Evolutionary conservation across 2,329 filamentous ascomycete species (phyloP).

Genomic region (Talaromyces funiculosus): DNA sequence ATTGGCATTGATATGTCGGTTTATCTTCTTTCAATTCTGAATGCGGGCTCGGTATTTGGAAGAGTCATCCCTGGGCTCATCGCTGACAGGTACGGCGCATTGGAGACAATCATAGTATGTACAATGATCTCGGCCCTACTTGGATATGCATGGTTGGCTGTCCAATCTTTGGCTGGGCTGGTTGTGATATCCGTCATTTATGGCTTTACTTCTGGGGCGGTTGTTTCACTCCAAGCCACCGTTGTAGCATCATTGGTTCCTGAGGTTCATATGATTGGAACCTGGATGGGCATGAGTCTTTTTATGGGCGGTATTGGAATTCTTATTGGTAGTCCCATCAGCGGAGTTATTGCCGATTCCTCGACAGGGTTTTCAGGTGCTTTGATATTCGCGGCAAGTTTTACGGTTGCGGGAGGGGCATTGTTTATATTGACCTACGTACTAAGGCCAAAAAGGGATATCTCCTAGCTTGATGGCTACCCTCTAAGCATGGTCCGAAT

Average conservation of each 20-base stretch:
- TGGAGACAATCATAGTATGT: constrained; percentile 49
- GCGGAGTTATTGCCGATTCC: neutral
- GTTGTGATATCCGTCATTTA: constrained; percentile 42
- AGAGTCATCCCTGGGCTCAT: constrained; percentile 55
- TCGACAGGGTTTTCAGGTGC: neutral
- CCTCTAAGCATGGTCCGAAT: no score
- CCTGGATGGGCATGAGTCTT: constrained; percentile 40
- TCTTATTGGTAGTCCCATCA: constrained; percentile 19
- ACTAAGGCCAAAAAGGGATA: no score
- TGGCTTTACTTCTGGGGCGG: constrained; percentile 42
- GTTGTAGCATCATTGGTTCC: constrained; percentile 30
- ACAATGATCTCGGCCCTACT: constrained; percentile 35
- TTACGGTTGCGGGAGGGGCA: neutral
- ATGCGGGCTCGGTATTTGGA: constrained; percentile 56
- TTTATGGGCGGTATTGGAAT: constrained; percentile 20
- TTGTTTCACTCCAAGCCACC: constrained; percentile 27
- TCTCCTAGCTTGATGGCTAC: no score
- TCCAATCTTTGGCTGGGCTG: constrained; percentile 33
- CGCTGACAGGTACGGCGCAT: constrained; percentile 51
- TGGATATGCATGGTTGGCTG: constrained; percentile 20
- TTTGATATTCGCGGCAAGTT: neutral
- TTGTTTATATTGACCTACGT: neutral
- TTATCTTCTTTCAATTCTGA: constrained; percentile 63
- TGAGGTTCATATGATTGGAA: constrained; percentile 32
- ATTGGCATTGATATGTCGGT: constrained; percentile 33